phyloP scores from a whole-genome alignment of 192 early-diverging fungal genomes.

The Allomyces arbusculus region DNA sequence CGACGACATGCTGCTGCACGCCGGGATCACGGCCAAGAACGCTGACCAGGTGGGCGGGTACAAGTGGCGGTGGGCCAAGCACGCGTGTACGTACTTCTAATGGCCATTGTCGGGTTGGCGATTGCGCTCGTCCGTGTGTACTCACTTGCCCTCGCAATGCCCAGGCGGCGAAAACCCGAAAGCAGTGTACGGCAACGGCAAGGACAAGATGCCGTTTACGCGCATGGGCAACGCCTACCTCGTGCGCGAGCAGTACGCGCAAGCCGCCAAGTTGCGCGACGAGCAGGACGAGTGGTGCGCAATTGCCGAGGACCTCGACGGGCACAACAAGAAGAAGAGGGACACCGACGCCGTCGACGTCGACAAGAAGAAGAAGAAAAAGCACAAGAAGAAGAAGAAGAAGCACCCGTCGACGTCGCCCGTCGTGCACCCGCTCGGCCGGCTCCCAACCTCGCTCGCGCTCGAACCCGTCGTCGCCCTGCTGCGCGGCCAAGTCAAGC shows the following conservation, averaged over 20 bases:
- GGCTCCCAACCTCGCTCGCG: constrained; percentile 36
- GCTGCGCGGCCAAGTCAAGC: constrained; percentile 39
- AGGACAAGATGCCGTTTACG: constrained; percentile 12
- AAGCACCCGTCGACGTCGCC: constrained; percentile 4
- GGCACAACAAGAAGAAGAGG: background rate
- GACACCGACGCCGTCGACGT: background rate
- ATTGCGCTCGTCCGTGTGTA: no score
- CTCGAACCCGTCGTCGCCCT: constrained; percentile 42
- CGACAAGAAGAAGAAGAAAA: constrained; percentile 7
- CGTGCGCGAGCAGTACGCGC: constrained; percentile 31
- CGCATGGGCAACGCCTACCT: constrained; percentile 46
- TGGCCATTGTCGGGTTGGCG: no score
- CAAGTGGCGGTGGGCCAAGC: constrained; percentile 52
- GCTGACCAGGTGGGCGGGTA: constrained; percentile 14
- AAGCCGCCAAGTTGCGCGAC: constrained; percentile 22
- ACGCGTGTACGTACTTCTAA: constrained; percentile 23
- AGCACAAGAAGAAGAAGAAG: background rate
- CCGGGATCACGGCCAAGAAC: background rate
- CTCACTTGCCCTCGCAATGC: no score
- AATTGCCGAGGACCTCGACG: background rate
- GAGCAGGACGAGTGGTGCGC: constrained; percentile 45
- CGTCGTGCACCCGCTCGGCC: constrained; percentile 17
- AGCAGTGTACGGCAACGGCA: constrained; percentile 13
- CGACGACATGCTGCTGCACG: constrained; percentile 46
- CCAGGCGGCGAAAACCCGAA: constrained; percentile 54